Conservation (phyloP, 2,329 filamentous ascomycete genomes). For the Cladosporium phlei region DNA sequence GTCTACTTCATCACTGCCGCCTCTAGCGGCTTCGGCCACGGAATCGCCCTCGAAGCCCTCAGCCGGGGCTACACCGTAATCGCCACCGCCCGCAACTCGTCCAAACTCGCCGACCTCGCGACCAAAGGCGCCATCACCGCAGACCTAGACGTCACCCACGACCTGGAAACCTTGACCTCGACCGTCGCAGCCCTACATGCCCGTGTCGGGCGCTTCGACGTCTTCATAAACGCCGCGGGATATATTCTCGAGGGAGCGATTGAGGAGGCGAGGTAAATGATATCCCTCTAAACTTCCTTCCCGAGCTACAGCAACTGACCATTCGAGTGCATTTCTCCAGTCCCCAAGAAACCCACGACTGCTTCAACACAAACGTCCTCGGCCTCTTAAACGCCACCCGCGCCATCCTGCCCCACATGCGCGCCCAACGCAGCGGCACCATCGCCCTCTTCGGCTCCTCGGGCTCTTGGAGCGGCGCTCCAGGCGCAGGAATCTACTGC, state of each 20-base stretch:
- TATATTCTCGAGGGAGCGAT: slow-evolving; percentile 15
- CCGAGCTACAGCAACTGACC: no score
- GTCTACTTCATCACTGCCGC: slow-evolving; percentile 38
- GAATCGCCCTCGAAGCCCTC: slow-evolving; percentile 41
- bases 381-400: slow-evolving; percentile 21
- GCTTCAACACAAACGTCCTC: slow-evolving; percentile 24
- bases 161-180: slow-evolving; percentile 33
- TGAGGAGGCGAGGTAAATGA: slow-evolving; percentile 17
- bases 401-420: slow-evolving; percentile 24
- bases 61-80: slow-evolving; percentile 42
- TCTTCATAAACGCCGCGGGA: slow-evolving; percentile 37
- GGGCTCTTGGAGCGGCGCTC: slow-evolving; percentile 40
- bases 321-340: no score
- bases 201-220: slow-evolving; percentile 36
- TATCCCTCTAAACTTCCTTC: neutral
- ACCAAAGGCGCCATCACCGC: slow-evolving; percentile 17
- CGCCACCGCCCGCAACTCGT: slow-evolving; percentile 40
- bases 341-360: slow-evolving; percentile 16
- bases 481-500: slow-evolving; percentile 36
- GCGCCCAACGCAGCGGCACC: slow-evolving; percentile 18
- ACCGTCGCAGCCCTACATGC: slow-evolving; percentile 31
- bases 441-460: slow-evolving; percentile 41
- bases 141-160: slow-evolving; percentile 38
- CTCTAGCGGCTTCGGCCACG: slow-evolving; percentile 44
- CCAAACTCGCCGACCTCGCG: slow-evolving; percentile 17